Percentiles rank a stretch among this genome's conserved stretches.
Evolutionary conservation across 495 filamentous ascomycete genomes (phyloP).

Genomic region (Trichoderma erinaceum): DNA sequence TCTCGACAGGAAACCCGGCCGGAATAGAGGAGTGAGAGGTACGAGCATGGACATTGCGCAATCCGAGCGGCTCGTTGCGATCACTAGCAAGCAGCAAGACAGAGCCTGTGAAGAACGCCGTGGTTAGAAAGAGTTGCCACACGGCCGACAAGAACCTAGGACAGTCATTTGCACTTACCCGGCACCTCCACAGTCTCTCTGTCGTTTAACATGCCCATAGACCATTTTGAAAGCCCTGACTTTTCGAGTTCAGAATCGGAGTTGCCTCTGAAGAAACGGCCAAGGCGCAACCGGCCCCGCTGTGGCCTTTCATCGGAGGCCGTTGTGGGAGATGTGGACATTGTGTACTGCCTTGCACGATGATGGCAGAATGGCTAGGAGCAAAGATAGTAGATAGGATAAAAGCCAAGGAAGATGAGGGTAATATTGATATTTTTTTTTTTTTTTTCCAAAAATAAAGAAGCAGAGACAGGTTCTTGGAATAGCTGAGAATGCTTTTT

Average conservation of each 20-base stretch:
- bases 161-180: constrained; percentile 48
- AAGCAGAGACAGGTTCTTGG: too few relatives aligned
- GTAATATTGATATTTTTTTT: too few relatives aligned
- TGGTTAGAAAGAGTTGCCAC: neutral
- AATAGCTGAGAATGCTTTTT: too few relatives aligned
- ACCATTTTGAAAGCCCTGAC: constrained; percentile 47
- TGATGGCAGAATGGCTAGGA: neutral
- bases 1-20: constrained; percentile 41
- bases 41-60: constrained; percentile 66
- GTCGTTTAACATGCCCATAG: constrained; percentile 80
- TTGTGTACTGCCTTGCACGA: neutral
- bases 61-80: constrained; percentile 75
- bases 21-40: constrained; percentile 73
- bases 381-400: neutral
- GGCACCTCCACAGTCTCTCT: constrained; percentile 83
- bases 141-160: neutral
- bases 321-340: neutral
- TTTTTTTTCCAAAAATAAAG: too few relatives aligned
- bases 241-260: constrained; percentile 15
- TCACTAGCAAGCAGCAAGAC: constrained; percentile 69
- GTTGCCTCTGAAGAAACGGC: neutral
- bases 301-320: constrained; percentile 10
- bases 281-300: constrained; percentile 7
- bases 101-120: constrained; percentile 50
- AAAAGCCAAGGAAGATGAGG: neutral